phyloP scores from a whole-genome alignment of 495 filamentous ascomycete genomes.

The Neurospora intermedia region DNA sequence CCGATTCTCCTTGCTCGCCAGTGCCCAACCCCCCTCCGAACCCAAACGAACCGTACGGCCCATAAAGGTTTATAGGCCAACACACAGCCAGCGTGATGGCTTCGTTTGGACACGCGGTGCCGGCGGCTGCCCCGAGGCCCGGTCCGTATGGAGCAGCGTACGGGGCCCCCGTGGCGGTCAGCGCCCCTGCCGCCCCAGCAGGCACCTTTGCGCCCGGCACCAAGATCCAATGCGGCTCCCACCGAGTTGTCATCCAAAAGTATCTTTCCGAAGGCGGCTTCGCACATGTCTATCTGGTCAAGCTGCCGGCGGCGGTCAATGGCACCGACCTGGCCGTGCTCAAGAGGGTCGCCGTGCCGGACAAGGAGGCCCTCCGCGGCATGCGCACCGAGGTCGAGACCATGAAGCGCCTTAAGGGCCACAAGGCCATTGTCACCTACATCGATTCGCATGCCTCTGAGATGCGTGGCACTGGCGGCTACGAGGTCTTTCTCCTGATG shows the following conservation, averaged over 20 bases:
- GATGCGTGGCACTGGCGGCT: conserved; percentile 74
- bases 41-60: neutral
- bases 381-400: conserved; percentile 99
- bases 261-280: conserved; percentile 98
- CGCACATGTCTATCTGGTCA: conserved; percentile 95
- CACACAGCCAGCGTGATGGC: conserved; percentile 25
- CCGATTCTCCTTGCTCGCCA: neutral
- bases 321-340: conserved; percentile 79
- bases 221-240: conserved; percentile 87
- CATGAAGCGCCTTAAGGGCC: conserved; percentile 97
- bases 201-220: conserved; percentile 90
- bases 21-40: neutral
- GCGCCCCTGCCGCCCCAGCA: conserved; percentile 51
- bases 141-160: conserved; percentile 23
- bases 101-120: conserved; percentile 33
- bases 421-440: conserved; percentile 92
- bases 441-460: conserved; percentile 97
- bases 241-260: conserved; percentile 92
- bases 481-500: conserved; percentile 98
- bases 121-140: conserved; percentile 25
- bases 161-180: conserved; percentile 23
- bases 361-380: conserved; percentile 82
- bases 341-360: conserved; percentile 95
- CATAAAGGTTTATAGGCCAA: neutral
- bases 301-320: conserved; percentile 64